Percentiles rank a stretch among this genome's conserved stretches.
Conservation (phyloP, 2,329 filamentous ascomycete genomes). For the Botrytis aclada region DNA sequence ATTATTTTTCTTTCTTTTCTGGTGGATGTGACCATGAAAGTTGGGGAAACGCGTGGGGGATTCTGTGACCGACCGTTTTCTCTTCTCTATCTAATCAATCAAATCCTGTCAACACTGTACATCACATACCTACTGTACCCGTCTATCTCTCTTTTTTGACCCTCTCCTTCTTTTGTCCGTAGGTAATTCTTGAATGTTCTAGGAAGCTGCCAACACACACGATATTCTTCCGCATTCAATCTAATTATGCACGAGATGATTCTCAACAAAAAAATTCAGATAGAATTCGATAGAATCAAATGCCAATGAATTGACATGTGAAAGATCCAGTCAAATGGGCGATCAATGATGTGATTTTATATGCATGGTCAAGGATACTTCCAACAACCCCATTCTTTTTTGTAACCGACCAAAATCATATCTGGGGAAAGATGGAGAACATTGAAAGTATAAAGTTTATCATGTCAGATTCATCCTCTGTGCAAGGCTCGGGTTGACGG, state of each 20-base stretch:
- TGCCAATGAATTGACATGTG: not conserved
- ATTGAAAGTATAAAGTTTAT: not conserved
- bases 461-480: not conserved
- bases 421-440: constrained; percentile 5
- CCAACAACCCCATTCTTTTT: not conserved
- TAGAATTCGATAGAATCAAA: not conserved
- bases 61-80: not conserved
- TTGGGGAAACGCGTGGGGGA: not conserved
- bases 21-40: not conserved
- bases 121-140: not conserved
- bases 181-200: not conserved
- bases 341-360: not conserved
- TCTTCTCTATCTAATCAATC: not conserved
- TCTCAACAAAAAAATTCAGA: not conserved
- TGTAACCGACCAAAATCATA: not conserved
- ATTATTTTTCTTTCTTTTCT: not conserved
- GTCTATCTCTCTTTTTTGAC: not conserved
- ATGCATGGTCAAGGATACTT: not conserved
- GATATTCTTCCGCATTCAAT: not conserved
- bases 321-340: not conserved
- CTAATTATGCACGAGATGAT: not conserved
- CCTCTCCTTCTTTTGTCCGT: too few relatives aligned
- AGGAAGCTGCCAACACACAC: not conserved
- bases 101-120: not conserved
- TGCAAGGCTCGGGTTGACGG: not conserved